These are phyloP conservation scores for Dryas alaskensis DNA, from an alignment of 306 rosid genomes.

Conservation along the genomic window DNA sequence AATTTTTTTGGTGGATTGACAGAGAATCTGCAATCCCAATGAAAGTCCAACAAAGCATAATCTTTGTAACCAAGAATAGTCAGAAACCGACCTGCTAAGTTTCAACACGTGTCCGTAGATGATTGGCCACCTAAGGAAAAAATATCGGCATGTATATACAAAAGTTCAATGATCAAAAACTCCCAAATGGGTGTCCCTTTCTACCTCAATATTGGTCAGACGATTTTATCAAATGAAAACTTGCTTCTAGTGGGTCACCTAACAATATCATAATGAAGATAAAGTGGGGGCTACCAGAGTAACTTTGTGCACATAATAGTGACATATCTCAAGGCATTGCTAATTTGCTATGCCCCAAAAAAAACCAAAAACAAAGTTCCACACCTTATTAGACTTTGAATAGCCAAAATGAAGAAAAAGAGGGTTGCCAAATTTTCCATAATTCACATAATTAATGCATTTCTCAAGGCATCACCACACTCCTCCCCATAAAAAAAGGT, in stretches of 20 bases:
- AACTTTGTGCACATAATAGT: slow-evolving; percentile 5
- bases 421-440: background rate
- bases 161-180: slow-evolving; percentile 36
- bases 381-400: background rate
- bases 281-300: slow-evolving; percentile 40
- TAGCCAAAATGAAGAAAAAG: background rate
- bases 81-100: slow-evolving; percentile 25
- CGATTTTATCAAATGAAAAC: slow-evolving; percentile 32
- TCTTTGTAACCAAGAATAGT: slow-evolving; percentile 32
- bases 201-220: slow-evolving; percentile 29
- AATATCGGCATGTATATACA: background rate
- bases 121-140: slow-evolving; percentile 5
- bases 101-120: slow-evolving; percentile 19
- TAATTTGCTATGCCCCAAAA: slow-evolving; percentile 10
- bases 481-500: slow-evolving; percentile 21
- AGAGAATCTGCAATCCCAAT: slow-evolving; percentile 36
- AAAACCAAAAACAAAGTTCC: background rate
- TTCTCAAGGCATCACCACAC: slow-evolving; percentile 47
- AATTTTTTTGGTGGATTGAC: background rate
- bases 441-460: slow-evolving; percentile 35
- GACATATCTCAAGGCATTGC: slow-evolving; percentile 29
- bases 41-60: slow-evolving; percentile 31
- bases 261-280: slow-evolving; percentile 33
- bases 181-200: slow-evolving; percentile 39
- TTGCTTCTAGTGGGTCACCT: slow-evolving; percentile 52